Percentiles rank a stretch among this genome's conserved stretches.
Evolutionary conservation across 202 grass and related monocot genomes (phyloP).

Genomic region (Zoysia matrella): DNA sequence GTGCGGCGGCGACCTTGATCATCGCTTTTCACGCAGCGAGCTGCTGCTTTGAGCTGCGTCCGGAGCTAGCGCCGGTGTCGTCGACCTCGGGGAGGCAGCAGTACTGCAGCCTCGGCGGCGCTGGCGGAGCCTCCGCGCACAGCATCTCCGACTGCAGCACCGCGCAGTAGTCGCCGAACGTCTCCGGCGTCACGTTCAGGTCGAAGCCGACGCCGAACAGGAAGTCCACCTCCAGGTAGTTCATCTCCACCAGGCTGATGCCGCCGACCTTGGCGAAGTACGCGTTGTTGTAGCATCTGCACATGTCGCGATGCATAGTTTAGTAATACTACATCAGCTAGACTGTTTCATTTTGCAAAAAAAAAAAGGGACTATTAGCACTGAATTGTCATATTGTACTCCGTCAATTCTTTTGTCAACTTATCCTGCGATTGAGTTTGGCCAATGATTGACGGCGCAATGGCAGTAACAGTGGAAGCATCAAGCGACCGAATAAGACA

Average conservation of each 20-base stretch:
- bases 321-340: neutral
- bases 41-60: slow-evolving; percentile 50
- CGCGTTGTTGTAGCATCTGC: slow-evolving; percentile 79
- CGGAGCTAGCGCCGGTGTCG: slow-evolving; percentile 19
- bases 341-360: neutral
- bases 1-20: neutral
- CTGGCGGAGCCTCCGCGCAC: slow-evolving; percentile 40
- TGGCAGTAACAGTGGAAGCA: slow-evolving; percentile 7
- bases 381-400: neutral
- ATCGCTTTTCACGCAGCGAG: slow-evolving; percentile 47
- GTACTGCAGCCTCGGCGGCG: slow-evolving; percentile 48
- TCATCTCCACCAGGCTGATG: slow-evolving; percentile 49
- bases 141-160: slow-evolving; percentile 61
- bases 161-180: slow-evolving; percentile 68
- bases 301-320: neutral
- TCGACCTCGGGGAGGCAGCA: slow-evolving; percentile 69
- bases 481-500: slow-evolving; percentile 34
- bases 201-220: slow-evolving; percentile 75
- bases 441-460: slow-evolving; percentile 38
- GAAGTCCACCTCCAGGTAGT: slow-evolving; percentile 58
- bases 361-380: neutral
- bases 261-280: slow-evolving; percentile 81
- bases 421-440: slow-evolving; percentile 29
- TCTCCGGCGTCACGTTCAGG: slow-evolving; percentile 66
- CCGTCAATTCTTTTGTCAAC: slow-evolving; percentile 27